Base-by-base conservation (phyloP, 169 alveolate genomes). In the Plasmodium chabaudi region DNA sequence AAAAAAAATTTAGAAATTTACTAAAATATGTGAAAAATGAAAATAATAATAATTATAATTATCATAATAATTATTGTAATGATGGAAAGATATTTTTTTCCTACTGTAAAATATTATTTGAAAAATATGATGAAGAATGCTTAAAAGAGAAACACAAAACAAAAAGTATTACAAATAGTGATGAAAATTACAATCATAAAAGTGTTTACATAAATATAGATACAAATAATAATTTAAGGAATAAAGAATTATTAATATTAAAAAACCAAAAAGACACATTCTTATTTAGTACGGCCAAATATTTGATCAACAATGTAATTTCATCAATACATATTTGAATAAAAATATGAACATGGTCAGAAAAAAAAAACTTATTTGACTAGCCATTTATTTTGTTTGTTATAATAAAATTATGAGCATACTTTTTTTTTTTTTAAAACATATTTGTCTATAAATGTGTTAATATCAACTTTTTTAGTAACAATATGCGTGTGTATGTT, bases 131-230 rank as follows among this genome's bases (percentile, higher is more conserved):
- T 5, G 42, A 34, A 34, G 42, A 34, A 34, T 34, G 42, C 42
- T 23, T 47, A 47, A 68, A 68, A 68, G 27, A 15, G 77, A 64
- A 64, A 15, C 19, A 53, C 55, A 67, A 39, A 74, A 60, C 19
- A 53, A 74, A 47, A 47, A 21, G 25, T 12, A 42, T 42, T 34
- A 74, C 42, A 6, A 9, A 56, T 17, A 53, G 3, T 71, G 71
- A 44, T 19, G 70, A 75, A 46, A 63, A 49, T 63, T 61, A 59
- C 55, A 19, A 55, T 42, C 49, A 53, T 17, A 75, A 65, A 56
- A 75, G 88, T 42, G 25, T 75, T 61, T 64, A 19, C 49, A 64
- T 75, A 25, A 61, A 64, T 55, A 75, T 75, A n/a, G 72, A 75
- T 57, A 17, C 88, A 25, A 64, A 75, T 49, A 44, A 75, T 47